Conservation (phyloP, 2,329 filamentous ascomycete genomes). For the Pleochaeta shiraiana region DNA sequence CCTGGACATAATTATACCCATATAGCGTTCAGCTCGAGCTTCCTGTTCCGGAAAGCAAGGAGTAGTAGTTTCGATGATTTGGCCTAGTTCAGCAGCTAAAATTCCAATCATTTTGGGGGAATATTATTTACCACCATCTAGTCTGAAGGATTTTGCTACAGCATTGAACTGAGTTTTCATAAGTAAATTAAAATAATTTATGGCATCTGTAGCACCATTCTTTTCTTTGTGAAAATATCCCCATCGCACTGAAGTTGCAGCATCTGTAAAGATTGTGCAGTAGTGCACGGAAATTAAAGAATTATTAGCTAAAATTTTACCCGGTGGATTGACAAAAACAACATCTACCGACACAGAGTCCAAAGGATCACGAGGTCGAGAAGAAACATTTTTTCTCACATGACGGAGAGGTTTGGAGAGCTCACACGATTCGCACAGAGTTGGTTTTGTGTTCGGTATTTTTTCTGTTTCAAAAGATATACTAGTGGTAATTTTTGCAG, state of each 20-base stretch:
- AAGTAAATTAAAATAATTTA: not conserved
- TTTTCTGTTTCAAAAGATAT: not conserved
- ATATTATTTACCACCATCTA: not conserved
- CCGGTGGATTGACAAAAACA: not conserved
- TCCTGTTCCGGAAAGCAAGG: not conserved
- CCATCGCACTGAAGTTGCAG: not conserved
- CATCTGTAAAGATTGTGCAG: not conserved
- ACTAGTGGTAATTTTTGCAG: not conserved
- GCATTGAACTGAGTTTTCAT: constrained; percentile 1
- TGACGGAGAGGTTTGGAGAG: not conserved
- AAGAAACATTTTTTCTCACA: not conserved
- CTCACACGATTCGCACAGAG: not conserved
- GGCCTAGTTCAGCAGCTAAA: not conserved
- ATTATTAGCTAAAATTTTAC: not conserved
- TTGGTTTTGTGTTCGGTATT: not conserved
- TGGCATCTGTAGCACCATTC: not conserved
- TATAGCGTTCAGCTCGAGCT: not conserved
- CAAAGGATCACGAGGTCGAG: not conserved
- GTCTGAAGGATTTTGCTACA: not conserved
- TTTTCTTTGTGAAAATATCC: constrained; percentile 1
- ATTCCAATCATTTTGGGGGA: not conserved
- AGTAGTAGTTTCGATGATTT: not conserved
- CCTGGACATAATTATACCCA: not conserved
- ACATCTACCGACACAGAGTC: not conserved
- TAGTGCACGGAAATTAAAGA: not conserved